Conservation (phyloP, 1,284 basidiomycete species). For the Stygiomarasmius scandens region DNA sequence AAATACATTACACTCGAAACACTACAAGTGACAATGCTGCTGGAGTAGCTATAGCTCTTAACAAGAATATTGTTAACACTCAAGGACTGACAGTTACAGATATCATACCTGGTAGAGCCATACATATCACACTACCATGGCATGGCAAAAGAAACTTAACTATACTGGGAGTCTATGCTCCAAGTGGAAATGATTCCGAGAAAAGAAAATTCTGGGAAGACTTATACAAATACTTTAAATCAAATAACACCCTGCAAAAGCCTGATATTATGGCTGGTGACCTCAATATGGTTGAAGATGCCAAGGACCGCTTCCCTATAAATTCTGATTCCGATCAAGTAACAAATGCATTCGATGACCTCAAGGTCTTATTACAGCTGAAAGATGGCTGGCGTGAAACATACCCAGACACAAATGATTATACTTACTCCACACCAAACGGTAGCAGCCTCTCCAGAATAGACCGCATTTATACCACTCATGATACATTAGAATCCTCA, state of each 20-base stretch:
- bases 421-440: constrained; percentile 20
- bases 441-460: constrained; percentile 25
- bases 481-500: neutral
- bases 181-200: constrained; percentile 7
- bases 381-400: constrained; percentile 33
- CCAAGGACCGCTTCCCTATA: constrained; percentile 15
- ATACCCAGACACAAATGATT: constrained; percentile 24
- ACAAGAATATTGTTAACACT: constrained; percentile 25
- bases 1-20: constrained; percentile 18
- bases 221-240: constrained; percentile 9
- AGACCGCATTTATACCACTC: constrained; percentile 31
- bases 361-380: constrained; percentile 20
- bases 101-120: constrained; percentile 35
- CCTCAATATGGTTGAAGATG: constrained; percentile 20
- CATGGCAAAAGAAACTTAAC: constrained; percentile 14
- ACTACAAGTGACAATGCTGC: constrained; percentile 6
- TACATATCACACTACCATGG: constrained; percentile 24
- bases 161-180: constrained; percentile 39
- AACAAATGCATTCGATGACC: constrained; percentile 14
- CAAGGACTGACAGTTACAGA: constrained; percentile 9
- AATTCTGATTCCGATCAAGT: constrained; percentile 13
- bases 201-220: constrained; percentile 25
- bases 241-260: neutral
- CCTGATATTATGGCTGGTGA: constrained; percentile 19
- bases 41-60: constrained; percentile 40